Percentiles rank a stretch among this genome's conserved stretches.
Evolutionary conservation across 2,329 filamentous ascomycete genomes (phyloP).

Genomic region (Colletotrichum zoysiae): DNA sequence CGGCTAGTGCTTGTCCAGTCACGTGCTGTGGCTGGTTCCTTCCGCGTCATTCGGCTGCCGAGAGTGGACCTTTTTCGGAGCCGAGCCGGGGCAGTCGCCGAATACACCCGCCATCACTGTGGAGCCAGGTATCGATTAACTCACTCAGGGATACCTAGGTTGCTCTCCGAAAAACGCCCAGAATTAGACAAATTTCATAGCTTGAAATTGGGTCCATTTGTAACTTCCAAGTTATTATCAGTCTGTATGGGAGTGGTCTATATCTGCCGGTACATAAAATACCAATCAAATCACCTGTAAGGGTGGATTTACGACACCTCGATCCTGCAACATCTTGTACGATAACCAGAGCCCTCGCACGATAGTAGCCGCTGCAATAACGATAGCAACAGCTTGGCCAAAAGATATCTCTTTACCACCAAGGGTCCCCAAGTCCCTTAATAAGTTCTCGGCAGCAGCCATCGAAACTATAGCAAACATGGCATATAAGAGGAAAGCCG

Average conservation of each 20-base stretch:
- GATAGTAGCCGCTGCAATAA: slow-evolving; percentile 4
- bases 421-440: not conserved
- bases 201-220: not conserved
- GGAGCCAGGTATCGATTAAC: not conserved
- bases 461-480: slow-evolving; percentile 19
- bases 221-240: not conserved
- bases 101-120: not conserved
- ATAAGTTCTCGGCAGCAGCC: not conserved
- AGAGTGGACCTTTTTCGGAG: not conserved
- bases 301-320: too few relatives aligned
- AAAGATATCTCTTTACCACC: not conserved
- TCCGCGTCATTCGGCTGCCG: not conserved
- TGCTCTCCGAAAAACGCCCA: not conserved
- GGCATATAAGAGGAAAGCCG: not conserved
- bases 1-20: not conserved
- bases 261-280: too few relatives aligned
- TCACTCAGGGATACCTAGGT: not conserved
- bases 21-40: slow-evolving; percentile 21
- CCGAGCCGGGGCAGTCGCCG: not conserved
- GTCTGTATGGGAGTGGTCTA: too few relatives aligned
- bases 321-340: not conserved
- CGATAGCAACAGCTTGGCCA: slow-evolving; percentile 13
- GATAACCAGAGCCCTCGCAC: not conserved
- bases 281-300: too few relatives aligned
- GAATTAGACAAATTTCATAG: not conserved